Percentiles rank a stretch among this genome's conserved stretches.
phyloP scores from a whole-genome alignment of 2,329 filamentous ascomycete genomes.

The Trichoderma aggressivum region DNA sequence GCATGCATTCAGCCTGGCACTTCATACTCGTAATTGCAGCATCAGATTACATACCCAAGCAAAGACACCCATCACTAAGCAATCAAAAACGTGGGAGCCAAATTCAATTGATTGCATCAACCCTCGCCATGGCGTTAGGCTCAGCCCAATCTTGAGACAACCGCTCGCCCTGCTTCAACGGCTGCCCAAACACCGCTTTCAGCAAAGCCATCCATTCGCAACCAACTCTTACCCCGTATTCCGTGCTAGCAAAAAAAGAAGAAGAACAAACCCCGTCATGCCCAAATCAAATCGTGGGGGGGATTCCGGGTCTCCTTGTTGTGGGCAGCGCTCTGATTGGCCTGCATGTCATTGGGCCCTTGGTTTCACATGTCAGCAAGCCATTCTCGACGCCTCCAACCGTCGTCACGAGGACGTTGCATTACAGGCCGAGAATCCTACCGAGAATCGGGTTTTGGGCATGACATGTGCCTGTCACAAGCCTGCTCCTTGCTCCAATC shows the following conservation, averaged over 20 bases:
- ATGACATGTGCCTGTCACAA: slow-evolving; percentile 17
- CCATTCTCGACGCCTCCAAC: not conserved
- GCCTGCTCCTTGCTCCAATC: not conserved
- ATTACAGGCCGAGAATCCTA: slow-evolving; percentile 6
- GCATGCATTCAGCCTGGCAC: not conserved
- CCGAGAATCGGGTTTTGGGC: not conserved
- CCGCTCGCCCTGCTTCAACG: not conserved
- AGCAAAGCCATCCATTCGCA: not conserved
- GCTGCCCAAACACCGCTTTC: not conserved
- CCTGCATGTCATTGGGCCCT: not conserved
- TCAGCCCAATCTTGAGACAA: not conserved
- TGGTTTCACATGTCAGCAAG: slow-evolving; percentile 18
- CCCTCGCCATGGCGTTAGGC: not conserved
- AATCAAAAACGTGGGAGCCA: not conserved
- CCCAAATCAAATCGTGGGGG: slow-evolving; percentile 12
- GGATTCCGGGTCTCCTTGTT: not conserved
- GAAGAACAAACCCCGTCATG: not conserved
- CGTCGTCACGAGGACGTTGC: slow-evolving; percentile 13
- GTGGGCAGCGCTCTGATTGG: slow-evolving; percentile 16
- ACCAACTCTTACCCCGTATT: not conserved
- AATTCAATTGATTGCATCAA: not conserved
- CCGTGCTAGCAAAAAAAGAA: not conserved
- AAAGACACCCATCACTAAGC: not conserved
- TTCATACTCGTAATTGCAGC: not conserved
- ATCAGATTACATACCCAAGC: not conserved